These are phyloP conservation scores for Alternaria alternata DNA, from an alignment of 2,329 filamentous ascomycete genomes.

Conservation along the genomic window DNA sequence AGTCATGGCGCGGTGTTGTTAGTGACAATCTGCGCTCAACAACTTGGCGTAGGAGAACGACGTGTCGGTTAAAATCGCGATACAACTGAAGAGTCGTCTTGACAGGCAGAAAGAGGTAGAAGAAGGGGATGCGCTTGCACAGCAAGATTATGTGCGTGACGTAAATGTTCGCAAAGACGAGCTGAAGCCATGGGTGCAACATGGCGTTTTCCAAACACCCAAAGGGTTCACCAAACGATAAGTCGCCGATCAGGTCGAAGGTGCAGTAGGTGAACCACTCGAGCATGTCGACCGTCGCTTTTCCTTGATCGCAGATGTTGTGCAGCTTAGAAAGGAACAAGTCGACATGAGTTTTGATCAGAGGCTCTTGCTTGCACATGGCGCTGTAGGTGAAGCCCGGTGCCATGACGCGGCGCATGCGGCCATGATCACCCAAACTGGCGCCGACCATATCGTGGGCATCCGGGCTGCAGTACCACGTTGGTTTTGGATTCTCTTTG, in stretches of 20 bases:
- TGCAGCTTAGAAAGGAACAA: neutral
- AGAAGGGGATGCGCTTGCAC: neutral
- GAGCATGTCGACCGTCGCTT: neutral
- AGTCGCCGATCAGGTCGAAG: constrained; percentile 5
- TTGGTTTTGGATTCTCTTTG: constrained; percentile 2
- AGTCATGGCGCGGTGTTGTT: neutral
- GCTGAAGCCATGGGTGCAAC: constrained; percentile 1
- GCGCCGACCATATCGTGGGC: neutral
- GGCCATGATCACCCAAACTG: neutral
- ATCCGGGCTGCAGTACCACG: neutral
- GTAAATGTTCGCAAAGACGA: constrained; percentile 3
- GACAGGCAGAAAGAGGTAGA: neutral
- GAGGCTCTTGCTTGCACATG: neutral
- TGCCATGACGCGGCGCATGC: constrained; percentile 5
- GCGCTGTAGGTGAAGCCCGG: constrained; percentile 1
- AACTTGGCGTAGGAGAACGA: constrained; percentile 1
- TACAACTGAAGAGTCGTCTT: neutral
- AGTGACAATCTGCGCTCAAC: neutral
- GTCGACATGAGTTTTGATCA: constrained; percentile 2
- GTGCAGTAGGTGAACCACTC: constrained; percentile 3
- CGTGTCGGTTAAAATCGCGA: constrained; percentile 1
- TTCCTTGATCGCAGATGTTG: neutral
- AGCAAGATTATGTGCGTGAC: constrained; percentile 1
- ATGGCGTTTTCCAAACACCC: constrained; percentile 1
- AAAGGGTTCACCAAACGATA: constrained; percentile 3